Evolutionary conservation across 208 protist species (phyloP).

Genomic region (Trypanosoma lewisi): DNA sequence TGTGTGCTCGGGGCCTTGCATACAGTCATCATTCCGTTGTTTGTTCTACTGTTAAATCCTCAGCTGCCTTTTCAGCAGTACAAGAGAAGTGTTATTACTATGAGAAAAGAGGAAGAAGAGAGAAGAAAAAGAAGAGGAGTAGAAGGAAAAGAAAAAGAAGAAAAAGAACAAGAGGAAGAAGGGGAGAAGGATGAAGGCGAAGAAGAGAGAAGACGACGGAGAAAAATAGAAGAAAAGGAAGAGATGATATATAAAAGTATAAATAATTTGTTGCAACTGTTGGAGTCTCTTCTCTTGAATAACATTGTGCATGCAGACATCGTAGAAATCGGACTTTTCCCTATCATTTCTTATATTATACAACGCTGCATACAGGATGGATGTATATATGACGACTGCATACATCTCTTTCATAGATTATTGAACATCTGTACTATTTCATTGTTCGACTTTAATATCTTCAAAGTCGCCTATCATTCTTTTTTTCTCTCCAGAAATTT

Average conservation of each 20-base stretch:
- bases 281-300: slow-evolving; percentile 47
- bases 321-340: slow-evolving; percentile 58
- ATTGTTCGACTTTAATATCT: slow-evolving; percentile 33
- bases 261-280: slow-evolving; percentile 55
- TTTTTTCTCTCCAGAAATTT: slow-evolving; percentile 80
- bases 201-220: no score
- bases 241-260: no score
- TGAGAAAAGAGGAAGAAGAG: no score
- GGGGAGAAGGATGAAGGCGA: no score
- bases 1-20: slow-evolving; percentile 66
- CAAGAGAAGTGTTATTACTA: no score
- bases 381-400: slow-evolving; percentile 16
- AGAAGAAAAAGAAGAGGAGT: no score
- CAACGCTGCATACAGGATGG: slow-evolving; percentile 33
- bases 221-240: no score
- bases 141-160: no score
- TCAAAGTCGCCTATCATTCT: slow-evolving; percentile 62
- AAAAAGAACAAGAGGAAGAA: no score
- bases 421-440: slow-evolving; percentile 45
- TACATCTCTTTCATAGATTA: slow-evolving; percentile 45
- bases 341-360: slow-evolving; percentile 58
- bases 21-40: slow-evolving; percentile 70
- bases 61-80: slow-evolving; percentile 69
- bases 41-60: slow-evolving; percentile 60
- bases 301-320: slow-evolving; percentile 67